Evolutionary conservation across 805 yeast species (phyloP), one percentile per base, ranked within the genome.

Genomic region (Nakazawaea ambrosiae): DNA sequence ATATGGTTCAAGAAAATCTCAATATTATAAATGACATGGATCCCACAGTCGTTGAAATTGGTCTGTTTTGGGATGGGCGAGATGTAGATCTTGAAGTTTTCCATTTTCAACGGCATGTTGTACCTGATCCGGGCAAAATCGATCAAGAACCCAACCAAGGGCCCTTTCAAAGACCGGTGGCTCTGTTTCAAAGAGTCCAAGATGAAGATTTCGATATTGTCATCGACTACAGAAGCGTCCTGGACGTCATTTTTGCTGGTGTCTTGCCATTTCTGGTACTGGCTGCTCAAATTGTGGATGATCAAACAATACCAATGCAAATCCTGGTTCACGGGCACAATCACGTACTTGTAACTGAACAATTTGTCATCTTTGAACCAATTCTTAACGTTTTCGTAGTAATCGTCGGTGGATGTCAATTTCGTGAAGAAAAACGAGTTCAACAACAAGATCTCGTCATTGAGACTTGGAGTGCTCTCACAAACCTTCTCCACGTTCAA

Each of bases 1-100:
- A 77, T 73, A 27, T 72, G 57, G 18, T 61, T 60, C 32, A 81
- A 63, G 57, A 85, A 78, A 44, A 70, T 74, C 40, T 66, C 63
- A 10, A 80, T 68, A 48, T 83, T 88, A 47, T 80, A 80, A 12
- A 92, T 80, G 2, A 90, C 84, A 59, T 85, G 96, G 16, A 92
- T 75, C 1, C 98, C 98, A 62, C 98, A 92, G 55, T 92, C 98
- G 53, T 88, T 85, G 60, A 80, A 78, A 54, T 92, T 92, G 22
- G 78, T 77, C 52, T 92, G 98, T 41, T 70, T 76, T 1, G 97
- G 96, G 0, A 87, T 92, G 4, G 63, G 51, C 4, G 78, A 76
- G 6, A 64, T 55, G 35, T 63, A 54, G 33, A 74, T 58, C 31
- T 66, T 34, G 36, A 39, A 39, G 12, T 14, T 11, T 3, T 34